Conservation (phyloP, 768 basidiomycete species). For the Lactifluus hygrophoroides region DNA sequence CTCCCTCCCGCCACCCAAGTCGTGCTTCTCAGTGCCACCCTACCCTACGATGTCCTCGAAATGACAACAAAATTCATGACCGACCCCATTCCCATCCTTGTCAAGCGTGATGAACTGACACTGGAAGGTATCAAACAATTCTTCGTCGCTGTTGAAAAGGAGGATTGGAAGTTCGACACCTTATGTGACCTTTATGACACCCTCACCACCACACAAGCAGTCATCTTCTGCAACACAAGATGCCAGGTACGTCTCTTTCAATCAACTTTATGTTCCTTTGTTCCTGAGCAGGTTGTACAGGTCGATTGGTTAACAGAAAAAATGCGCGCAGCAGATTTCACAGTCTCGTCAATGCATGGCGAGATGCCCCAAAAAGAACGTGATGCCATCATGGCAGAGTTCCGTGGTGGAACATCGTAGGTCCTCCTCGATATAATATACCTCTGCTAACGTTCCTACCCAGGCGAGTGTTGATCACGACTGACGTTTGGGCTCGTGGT, state of each 20-base stretch:
- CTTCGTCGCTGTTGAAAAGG: constrained; percentile 98
- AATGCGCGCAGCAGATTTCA: constrained; percentile 98
- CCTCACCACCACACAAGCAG: constrained; percentile 96
- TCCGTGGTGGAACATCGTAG: constrained; percentile 86
- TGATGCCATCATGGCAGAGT: constrained; percentile 95
- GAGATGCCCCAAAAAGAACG: constrained; percentile 96
- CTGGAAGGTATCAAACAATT: constrained; percentile 95
- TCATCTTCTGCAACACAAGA: constrained; percentile 98
- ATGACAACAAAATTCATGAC: constrained; percentile 99
- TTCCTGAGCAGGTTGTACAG: constrained; percentile 29
- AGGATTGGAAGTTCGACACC: constrained; percentile 99
- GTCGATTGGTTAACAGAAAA: constrained; percentile 99
- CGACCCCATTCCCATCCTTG: constrained; percentile 94
- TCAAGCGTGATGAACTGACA: constrained; percentile 98
- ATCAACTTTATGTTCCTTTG: neutral
- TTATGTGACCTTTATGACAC: constrained; percentile 97
- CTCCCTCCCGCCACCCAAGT: constrained; percentile 97
- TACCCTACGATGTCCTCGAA: constrained; percentile 95
- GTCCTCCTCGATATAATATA: constrained; percentile 26
- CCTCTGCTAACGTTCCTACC: neutral
- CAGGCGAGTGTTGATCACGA: constrained; percentile 90
- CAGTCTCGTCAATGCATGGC: constrained; percentile 92
- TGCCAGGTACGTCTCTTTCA: constrained; percentile 61
- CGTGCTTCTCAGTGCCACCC: constrained; percentile 89
- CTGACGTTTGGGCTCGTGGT: constrained; percentile 95